Base-by-base conservation (phyloP, 495 filamentous ascomycete genomes). In the Penicillium tannophilum region DNA sequence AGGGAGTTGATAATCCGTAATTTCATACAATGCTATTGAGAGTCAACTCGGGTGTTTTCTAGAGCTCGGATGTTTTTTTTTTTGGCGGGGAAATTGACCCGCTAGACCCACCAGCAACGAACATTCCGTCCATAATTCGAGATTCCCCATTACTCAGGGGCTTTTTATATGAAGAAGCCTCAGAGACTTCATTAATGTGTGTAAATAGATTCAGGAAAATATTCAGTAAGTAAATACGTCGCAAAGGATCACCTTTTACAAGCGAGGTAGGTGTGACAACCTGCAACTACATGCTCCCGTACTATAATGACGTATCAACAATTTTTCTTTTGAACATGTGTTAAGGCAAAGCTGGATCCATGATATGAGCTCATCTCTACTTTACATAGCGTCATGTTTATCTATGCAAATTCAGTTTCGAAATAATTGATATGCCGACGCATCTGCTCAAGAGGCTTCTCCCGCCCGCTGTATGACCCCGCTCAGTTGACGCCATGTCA, bases 401-500 rank as follows among this genome's bases (percentile, higher is more conserved):
- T 41, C 4, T 3, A 10, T 36, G 6, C 33, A 12, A 1, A 7
- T 39, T 12, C 35, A 16, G 16, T 14, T 14, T 16, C 39, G 14
- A 36, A 41, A 6, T 23, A 41, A 36, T 36, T 16, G 16, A 41
- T 41, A 8, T 17, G 33, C 10, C 7, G 16, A 17, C 17, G 6
- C 39, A 41, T 46, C 23, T 46, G 43, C 43, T 14, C 43, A 46
- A 20, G 7, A 30, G 46, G 26, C 19, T 30, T 35, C 23, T 17
- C 36, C 2, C 45, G 52, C 35, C 17, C 30, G 12, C 20, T 44
- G 26, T 24, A 46, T 49, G 31, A 69, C 61, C 63, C 64, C 66
- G 63, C 63, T 60, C 59, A 44, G 46, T 60, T 60, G 55, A 62
- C 63, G 62, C 64, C 64, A 65, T 67, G 43, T 56, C 53, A 42